Evolutionary conservation across 2,329 filamentous ascomycete genomes (phyloP).

Genomic region (Stagonosporopsis vannaccii): DNA sequence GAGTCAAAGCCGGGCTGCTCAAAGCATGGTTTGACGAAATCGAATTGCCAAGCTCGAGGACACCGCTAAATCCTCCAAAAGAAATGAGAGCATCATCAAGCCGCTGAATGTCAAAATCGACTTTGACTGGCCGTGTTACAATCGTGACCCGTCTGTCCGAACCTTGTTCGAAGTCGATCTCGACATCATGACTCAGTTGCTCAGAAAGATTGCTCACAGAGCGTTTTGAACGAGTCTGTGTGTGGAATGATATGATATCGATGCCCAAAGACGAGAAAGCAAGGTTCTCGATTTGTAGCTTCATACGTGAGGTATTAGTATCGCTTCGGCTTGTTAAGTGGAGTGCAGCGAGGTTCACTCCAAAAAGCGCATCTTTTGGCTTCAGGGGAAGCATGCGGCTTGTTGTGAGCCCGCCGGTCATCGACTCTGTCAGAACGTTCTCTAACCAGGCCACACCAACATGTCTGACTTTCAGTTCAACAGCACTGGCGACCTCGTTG

Average conservation of each 20-base stretch:
- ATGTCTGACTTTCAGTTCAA: slow-evolving; percentile 37
- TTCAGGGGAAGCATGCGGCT: slow-evolving; percentile 29
- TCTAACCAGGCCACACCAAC: slow-evolving; percentile 45
- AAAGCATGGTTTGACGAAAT: slow-evolving; percentile 75
- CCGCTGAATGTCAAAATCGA: slow-evolving; percentile 78
- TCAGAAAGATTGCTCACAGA: slow-evolving; percentile 31
- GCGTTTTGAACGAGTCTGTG: slow-evolving; percentile 36
- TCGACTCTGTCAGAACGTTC: slow-evolving; percentile 35
- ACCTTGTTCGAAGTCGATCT: slow-evolving; percentile 42
- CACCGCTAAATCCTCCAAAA: slow-evolving; percentile 90
- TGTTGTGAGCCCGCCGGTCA: slow-evolving; percentile 12
- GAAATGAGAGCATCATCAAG: slow-evolving; percentile 87
- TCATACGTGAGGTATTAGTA: slow-evolving; percentile 25
- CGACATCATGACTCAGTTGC: slow-evolving; percentile 40
- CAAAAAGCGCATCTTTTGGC: slow-evolving; percentile 41
- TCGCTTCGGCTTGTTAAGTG: slow-evolving; percentile 33
- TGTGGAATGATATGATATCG: slow-evolving; percentile 60
- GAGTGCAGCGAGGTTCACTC: slow-evolving; percentile 31
- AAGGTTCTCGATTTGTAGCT: slow-evolving; percentile 52
- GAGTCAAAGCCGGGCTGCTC: slow-evolving; percentile 44
- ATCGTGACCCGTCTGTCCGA: slow-evolving; percentile 62
- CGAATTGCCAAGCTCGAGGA: slow-evolving; percentile 86
- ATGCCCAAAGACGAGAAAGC: slow-evolving; percentile 57
- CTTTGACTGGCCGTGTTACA: slow-evolving; percentile 76
- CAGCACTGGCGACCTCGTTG: slow-evolving; percentile 5